phyloP scores from a whole-genome alignment of 345 rosid genomes.

The Linum usitatissimum region DNA sequence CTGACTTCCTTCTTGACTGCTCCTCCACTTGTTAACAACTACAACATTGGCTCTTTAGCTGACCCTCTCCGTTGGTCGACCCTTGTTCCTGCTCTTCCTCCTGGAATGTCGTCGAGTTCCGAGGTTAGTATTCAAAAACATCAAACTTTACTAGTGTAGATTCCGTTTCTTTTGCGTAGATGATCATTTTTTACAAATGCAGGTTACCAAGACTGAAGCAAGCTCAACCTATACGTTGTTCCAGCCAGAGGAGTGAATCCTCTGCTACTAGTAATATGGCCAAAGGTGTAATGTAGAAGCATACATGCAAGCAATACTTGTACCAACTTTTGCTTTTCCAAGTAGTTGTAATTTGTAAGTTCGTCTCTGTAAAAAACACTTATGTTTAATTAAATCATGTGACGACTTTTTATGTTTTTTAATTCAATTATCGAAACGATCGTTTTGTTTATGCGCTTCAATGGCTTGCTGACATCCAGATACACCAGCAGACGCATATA shows the following conservation, averaged over 20 bases:
- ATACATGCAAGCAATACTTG: too few species aligned
- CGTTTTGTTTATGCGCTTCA: too few species aligned
- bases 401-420: too few species aligned
- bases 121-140: conserved; percentile 41
- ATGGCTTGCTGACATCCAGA: too few species aligned
- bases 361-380: too few species aligned
- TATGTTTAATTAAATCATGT: too few species aligned
- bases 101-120: conserved; percentile 49
- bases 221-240: conserved; percentile 48
- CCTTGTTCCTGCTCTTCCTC: conserved; percentile 55
- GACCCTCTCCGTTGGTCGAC: conserved; percentile 86
- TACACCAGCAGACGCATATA: too few species aligned
- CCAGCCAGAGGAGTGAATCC: conserved; percentile 42
- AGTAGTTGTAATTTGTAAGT: too few species aligned
- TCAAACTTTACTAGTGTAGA: background rate
- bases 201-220: conserved; percentile 60
- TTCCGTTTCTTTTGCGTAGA: background rate
- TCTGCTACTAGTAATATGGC: background rate
- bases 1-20: conserved; percentile 72
- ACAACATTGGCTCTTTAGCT: conserved; percentile 52
- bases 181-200: conserved; percentile 11
- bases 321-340: too few species aligned
- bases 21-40: conserved; percentile 79
- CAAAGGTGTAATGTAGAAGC: background rate
- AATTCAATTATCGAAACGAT: too few species aligned